Evolutionary conservation across 495 filamentous ascomycete genomes (phyloP).

Genomic region (Aspergillus leporis): DNA sequence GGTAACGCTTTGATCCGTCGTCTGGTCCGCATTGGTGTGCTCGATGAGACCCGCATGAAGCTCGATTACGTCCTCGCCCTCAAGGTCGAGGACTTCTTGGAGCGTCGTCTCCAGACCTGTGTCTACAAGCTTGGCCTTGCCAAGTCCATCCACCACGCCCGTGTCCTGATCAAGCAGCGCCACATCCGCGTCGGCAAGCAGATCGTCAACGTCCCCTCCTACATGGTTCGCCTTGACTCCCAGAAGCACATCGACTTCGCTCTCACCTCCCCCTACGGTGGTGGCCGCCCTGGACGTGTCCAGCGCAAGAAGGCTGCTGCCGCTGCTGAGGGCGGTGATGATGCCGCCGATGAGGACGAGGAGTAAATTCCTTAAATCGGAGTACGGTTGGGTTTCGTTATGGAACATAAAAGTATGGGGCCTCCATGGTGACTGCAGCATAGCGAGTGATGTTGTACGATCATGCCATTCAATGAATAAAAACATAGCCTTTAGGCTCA

Average conservation of each 20-base stretch:
- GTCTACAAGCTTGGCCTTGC: constrained; percentile 99
- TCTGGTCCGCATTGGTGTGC: constrained; percentile 98
- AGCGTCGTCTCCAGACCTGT: constrained; percentile 98
- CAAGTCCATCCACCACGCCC: constrained; percentile 99
- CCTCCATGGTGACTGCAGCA: constrained; percentile 47
- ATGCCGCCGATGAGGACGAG: constrained; percentile 89
- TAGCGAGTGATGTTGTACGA: constrained; percentile 48
- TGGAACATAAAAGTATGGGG: constrained; percentile 36
- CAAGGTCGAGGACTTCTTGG: constrained; percentile 97
- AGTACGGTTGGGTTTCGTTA: constrained; percentile 49
- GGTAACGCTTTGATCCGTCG: constrained; percentile 99
- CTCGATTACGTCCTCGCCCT: constrained; percentile 99
- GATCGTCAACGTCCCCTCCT: constrained; percentile 99
- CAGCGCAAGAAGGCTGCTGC: constrained; percentile 99
- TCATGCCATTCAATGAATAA: constrained; percentile 47
- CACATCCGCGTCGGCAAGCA: constrained; percentile 99
- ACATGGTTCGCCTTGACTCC: constrained; percentile 98
- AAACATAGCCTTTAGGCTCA: constrained; percentile 36
- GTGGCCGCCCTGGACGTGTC: constrained; percentile 93
- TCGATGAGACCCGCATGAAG: constrained; percentile 99
- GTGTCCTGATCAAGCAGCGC: constrained; percentile 97
- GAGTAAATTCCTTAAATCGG: constrained; percentile 51
- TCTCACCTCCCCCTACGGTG: constrained; percentile 94
- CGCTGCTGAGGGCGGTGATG: constrained; percentile 85
- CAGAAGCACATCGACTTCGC: constrained; percentile 99